These are phyloP conservation scores for Aurinia saxatilis DNA, from an alignment of 345 rosid genomes.

Conservation along the genomic window DNA sequence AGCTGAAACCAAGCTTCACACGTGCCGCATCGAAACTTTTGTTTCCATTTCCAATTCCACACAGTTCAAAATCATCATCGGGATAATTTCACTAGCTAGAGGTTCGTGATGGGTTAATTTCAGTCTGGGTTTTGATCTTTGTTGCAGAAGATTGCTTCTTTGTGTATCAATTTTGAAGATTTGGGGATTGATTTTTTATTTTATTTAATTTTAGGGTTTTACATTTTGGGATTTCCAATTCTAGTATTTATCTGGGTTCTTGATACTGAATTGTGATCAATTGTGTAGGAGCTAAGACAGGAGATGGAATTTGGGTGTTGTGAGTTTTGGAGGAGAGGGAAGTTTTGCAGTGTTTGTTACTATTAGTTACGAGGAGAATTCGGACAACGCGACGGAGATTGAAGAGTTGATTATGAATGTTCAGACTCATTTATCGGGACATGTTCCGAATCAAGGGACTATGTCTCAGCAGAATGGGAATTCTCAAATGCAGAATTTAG, in stretches of 20 bases:
- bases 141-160: conserved; percentile 2
- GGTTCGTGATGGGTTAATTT: neutral
- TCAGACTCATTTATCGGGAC: conserved; percentile 63
- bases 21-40: conserved; percentile 23
- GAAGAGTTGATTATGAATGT: conserved; percentile 50
- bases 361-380: conserved; percentile 23
- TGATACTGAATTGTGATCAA: no score
- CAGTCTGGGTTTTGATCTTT: conserved; percentile 7
- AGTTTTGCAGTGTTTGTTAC: conserved; percentile 33
- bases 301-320: conserved; percentile 31
- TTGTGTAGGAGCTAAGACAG: conserved; percentile 20
- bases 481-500: conserved; percentile 60
- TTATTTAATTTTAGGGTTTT: conserved; percentile 27
- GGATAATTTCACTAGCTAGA: neutral
- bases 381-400: conserved; percentile 28
- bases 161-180: conserved; percentile 10
- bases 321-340: conserved; percentile 8
- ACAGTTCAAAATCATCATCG: conserved; percentile 10
- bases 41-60: conserved; percentile 11
- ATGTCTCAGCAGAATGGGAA: conserved; percentile 69
- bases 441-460: conserved; percentile 61
- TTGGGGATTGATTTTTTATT: neutral
- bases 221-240: neutral
- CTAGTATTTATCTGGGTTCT: neutral
- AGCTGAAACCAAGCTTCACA: conserved; percentile 14